Percentiles rank a stretch among this genome's conserved stretches.
Evolutionary conservation across 768 basidiomycete genomes (phyloP).

Genomic region (Clathrus columnatus): DNA sequence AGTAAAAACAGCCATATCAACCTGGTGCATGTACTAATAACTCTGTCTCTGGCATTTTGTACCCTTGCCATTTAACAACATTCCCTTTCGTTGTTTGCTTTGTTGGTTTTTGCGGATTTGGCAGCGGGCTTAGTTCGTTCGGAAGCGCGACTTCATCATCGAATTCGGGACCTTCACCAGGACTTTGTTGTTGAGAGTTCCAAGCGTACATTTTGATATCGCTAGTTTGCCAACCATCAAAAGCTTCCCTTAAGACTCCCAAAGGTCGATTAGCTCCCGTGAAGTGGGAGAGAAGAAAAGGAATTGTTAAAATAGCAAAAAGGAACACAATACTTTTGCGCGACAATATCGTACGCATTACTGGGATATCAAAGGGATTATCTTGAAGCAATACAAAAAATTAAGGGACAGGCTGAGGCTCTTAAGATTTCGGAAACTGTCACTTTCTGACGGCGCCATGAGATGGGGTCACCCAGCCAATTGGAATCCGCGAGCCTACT

Average conservation of each 20-base stretch:
- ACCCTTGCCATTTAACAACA: conserved; percentile 29
- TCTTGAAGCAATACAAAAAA: background rate
- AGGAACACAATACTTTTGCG: conserved; percentile 48
- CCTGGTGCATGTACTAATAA: conserved; percentile 73
- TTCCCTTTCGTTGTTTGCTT: conserved; percentile 3
- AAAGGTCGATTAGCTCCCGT: conserved; percentile 19
- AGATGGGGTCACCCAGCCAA: background rate
- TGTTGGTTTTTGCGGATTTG: conserved; percentile 18
- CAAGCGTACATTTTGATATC: conserved; percentile 11
- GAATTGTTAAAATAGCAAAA: conserved; percentile 35
- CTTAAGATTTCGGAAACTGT: background rate
- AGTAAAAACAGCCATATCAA: conserved; percentile 21
- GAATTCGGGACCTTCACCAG: background rate
- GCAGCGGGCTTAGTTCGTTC: conserved; percentile 12
- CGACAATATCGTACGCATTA: conserved; percentile 31
- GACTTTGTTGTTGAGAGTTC: conserved; percentile 10
- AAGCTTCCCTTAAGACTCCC: background rate
- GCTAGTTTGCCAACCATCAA: conserved; percentile 16
- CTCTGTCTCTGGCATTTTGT: conserved; percentile 46
- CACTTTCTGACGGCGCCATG: background rate
- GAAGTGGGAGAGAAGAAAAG: conserved; percentile 39
- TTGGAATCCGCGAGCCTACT: background rate
- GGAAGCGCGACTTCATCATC: background rate
- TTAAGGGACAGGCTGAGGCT: background rate
- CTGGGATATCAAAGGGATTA: background rate